Conservation (phyloP, 164 flowering plant species). For the Nelumbo lutea region DNA sequence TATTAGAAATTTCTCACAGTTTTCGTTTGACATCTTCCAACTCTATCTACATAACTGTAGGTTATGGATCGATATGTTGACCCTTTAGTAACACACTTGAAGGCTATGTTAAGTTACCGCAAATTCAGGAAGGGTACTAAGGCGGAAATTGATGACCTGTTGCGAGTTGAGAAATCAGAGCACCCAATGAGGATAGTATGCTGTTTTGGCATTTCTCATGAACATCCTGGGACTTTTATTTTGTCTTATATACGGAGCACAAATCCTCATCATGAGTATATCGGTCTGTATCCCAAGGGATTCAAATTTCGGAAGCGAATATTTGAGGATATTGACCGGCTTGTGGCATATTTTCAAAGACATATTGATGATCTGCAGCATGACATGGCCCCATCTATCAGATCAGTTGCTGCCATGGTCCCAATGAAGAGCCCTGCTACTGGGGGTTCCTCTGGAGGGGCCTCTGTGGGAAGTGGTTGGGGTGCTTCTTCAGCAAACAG, state of each 20-base stretch:
- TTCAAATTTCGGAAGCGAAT: conserved; percentile 72
- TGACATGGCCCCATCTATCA: conserved; percentile 59
- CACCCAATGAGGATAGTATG: conserved; percentile 84
- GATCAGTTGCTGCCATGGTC: conserved; percentile 92
- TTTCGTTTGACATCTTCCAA: neutral
- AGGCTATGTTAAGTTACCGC: conserved; percentile 81
- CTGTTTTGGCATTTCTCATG: conserved; percentile 88
- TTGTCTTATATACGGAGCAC: conserved; percentile 78
- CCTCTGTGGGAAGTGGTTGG: conserved; percentile 46
- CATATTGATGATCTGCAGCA: conserved; percentile 76
- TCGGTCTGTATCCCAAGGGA: conserved; percentile 89
- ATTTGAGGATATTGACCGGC: conserved; percentile 88
- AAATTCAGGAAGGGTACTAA: conserved; percentile 79
- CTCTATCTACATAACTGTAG: conserved; percentile 28
- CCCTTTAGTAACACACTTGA: conserved; percentile 77
- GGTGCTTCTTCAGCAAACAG: conserved; percentile 40
- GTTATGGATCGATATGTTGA: conserved; percentile 97
- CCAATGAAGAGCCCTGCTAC: conserved; percentile 87
- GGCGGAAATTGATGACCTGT: conserved; percentile 83
- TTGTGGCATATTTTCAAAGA: conserved; percentile 84
- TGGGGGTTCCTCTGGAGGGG: conserved; percentile 55
- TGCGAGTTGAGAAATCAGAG: conserved; percentile 70
- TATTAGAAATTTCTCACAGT: neutral
- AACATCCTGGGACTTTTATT: conserved; percentile 92
- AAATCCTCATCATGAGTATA: conserved; percentile 90